These are phyloP conservation scores for Arthrocladium fulminans DNA, from an alignment of 2,329 filamentous ascomycete species.

Conservation along the genomic window DNA sequence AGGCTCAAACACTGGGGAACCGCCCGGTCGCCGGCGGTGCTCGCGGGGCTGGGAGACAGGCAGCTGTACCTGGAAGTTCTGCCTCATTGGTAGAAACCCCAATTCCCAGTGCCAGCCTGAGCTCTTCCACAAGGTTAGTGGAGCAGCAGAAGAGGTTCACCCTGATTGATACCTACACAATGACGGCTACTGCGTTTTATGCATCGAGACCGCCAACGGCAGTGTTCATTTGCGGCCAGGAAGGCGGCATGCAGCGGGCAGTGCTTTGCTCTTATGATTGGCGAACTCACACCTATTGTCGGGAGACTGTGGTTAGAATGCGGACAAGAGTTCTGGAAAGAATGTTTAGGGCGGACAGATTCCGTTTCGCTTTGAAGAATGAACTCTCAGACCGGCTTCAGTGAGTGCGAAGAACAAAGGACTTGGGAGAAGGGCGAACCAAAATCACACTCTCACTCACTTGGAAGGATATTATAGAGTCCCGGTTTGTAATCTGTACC, in stretches of 20 bases:
- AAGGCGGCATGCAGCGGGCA: slow-evolving; percentile 40
- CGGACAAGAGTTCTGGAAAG: slow-evolving; percentile 30
- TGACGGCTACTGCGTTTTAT: slow-evolving; percentile 19
- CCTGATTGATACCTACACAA: slow-evolving; percentile 34
- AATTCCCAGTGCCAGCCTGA: too few relatives aligned
- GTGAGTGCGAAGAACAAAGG: too few relatives aligned
- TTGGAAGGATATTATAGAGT: too few relatives aligned
- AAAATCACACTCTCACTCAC: too few relatives aligned
- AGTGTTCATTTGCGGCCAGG: slow-evolving; percentile 35
- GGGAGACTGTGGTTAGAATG: slow-evolving; percentile 38
- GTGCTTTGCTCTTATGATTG: slow-evolving; percentile 41
- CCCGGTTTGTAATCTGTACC: too few relatives aligned
- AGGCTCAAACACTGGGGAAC: slow-evolving; percentile 13
- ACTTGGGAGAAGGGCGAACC: too few relatives aligned
- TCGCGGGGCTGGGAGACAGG: slow-evolving; percentile 8
- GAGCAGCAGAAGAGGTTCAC: too few relatives aligned
- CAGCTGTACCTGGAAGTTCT: too few relatives aligned
- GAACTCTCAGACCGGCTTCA: too few relatives aligned
- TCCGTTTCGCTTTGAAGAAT: background rate
- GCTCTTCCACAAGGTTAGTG: too few relatives aligned
- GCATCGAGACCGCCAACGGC: slow-evolving; percentile 33
- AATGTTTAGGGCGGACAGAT: background rate
- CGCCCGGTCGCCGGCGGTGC: background rate
- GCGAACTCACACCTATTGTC: slow-evolving; percentile 32
- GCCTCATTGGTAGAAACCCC: too few relatives aligned